Base-by-base conservation (phyloP, 1,284 basidiomycete species). In the Vanrija sp. region DNA sequence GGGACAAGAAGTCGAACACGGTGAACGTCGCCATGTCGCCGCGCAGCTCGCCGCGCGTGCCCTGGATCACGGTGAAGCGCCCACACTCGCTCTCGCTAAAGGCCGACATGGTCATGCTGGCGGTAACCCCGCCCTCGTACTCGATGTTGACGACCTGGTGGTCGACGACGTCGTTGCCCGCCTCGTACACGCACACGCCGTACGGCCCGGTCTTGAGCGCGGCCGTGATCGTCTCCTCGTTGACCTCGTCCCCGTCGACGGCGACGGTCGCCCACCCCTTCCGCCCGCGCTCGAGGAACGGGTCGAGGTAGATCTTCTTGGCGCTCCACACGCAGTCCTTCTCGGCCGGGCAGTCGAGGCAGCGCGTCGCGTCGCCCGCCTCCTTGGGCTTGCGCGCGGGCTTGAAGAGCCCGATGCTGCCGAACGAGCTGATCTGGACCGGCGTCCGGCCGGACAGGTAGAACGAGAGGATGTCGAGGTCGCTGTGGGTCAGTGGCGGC, bases 101-200 rank as follows among this genome's bases (percentile, higher is more conserved):
- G 22, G 67, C 67, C 49, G 53, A 81, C 87, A 91, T 89, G 18
- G 88, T 89, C 72, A 91, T 87, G 0, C 85, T 86, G 3, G 82
- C 86, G 0, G 88, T 90, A 19, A 82, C 79, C 19, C 87, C 87
- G 47, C 82, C 83, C 19, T 85, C 83, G 72, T 87, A 90, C 67
- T 89, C 85, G 57, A 91, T 75, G 69, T 89, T 90, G 59, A 90
- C 88, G 41, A 89, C 84, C 80, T 89, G 87, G 63, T 89, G 83
- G 68, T 89, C 87, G 60, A 85, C 86, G 36, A 89, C 86, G 67
- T 91, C 86, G 68, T 91, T 91, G 49, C 82, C 78, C 49, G 83
- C 81, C 68, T 90, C 88, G 69, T 91, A 92, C 6, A 89, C 88
- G 63, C 89, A 92, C 54, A 79, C 75, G 1, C 89, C 89, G 60